Base-by-base conservation (phyloP, 129 eudicot species). In the Escallonia herrerae region DNA sequence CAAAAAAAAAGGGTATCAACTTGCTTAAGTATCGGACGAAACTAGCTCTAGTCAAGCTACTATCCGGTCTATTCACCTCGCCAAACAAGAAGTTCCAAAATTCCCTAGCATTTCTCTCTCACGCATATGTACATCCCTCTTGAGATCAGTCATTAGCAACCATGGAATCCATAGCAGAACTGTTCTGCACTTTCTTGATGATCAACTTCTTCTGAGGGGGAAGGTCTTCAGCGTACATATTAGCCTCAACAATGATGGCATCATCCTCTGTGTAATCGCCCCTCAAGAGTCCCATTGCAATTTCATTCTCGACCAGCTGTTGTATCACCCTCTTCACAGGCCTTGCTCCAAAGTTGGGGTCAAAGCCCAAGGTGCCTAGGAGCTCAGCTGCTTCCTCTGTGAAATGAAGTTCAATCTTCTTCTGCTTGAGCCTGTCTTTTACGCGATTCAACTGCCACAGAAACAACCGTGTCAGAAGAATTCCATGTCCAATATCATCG, bases 321-420 rank as follows among this genome's bases (percentile, higher is more conserved):
- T 93, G 96, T 46, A 93, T 93, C 74, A 88, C 96, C 42, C 98
- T 77, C 74, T 93, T 93, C 71, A 93, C 96, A 0, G 98, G 98
- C 13, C 98, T 76, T 4, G 96, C 98, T 45, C 98, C 98, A 62
- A 68, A 88, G 65, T 88, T 93, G 4, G 96, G 98, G 66, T 93
- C 96, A 50, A 83, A 93, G 7, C 96, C 98, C 53, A 88, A 45
- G 43, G 71, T 73, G 37, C 85, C 96, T n/a, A 93, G 81, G 4
- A 79, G 63, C 39, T 75, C 74, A 2, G 74, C 76, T 9, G 95
- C 95, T 62, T 85, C 95, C 75, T 82, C 70, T 0, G 96, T 85
- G 87, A 66, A 88, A 9, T 63, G 73, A 47, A 93, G 79, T 58
- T 86, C 79, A 6, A 93, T 86, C 62, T 88, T 93, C 87, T 74